Percentiles rank a stretch among this genome's conserved stretches.
Conservation (phyloP, 331 rosid species). For the Pyrus hybrid region DNA sequence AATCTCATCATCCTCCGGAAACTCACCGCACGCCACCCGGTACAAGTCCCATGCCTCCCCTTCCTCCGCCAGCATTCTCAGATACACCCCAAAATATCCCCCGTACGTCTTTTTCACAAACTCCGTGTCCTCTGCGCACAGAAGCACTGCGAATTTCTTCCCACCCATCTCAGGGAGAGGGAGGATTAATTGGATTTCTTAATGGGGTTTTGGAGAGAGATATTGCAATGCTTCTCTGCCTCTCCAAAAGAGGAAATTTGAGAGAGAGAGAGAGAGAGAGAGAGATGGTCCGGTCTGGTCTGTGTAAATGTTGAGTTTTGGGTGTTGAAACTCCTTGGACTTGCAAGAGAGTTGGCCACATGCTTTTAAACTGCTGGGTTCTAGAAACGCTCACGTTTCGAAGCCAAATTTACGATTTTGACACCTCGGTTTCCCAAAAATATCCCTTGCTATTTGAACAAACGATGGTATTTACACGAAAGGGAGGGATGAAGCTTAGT, state of each 20-base stretch:
- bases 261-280: neutral
- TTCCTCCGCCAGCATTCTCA: constrained; percentile 62
- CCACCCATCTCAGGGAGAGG: neutral
- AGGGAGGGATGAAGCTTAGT: rapidly evolving
- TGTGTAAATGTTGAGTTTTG: neutral
- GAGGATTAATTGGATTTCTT: neutral
- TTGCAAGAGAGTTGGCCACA: neutral
- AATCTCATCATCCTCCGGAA: constrained; percentile 39
- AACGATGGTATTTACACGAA: no score
- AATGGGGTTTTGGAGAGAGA: neutral
- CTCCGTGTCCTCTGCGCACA: constrained; percentile 84
- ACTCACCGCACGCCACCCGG: constrained; percentile 46
- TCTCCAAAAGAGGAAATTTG: neutral
- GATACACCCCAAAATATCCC: constrained; percentile 73
- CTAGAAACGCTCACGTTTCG: neutral
- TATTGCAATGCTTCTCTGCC: neutral
- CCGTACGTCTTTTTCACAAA: constrained; percentile 63
- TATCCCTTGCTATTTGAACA: neutral
- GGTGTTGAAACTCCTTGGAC: neutral
- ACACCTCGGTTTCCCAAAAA: neutral
- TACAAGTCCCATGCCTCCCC: constrained; percentile 70
- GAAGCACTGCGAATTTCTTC: constrained; percentile 51
- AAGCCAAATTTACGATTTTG: neutral
- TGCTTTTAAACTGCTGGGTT: constrained; percentile 9
- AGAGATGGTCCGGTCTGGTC: no score